Percentiles rank a stretch among this genome's conserved stretches.
phyloP scores from a whole-genome alignment of 129 eudicot genomes.

The Helichrysum umbraculigerum region DNA sequence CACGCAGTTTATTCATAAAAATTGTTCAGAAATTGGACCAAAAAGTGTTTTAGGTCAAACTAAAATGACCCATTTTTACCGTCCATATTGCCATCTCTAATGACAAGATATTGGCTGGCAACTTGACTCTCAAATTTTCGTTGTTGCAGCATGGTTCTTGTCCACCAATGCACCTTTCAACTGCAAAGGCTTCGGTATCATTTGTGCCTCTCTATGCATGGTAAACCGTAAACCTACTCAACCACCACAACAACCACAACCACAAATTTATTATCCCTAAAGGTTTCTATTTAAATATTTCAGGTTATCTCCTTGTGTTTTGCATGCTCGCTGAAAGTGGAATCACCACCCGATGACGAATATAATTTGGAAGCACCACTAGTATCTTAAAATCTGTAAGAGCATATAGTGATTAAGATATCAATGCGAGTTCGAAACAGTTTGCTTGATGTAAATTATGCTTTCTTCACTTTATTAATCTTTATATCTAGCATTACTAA shows the following conservation, averaged over 20 bases:
- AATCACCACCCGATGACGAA: conserved; percentile 39
- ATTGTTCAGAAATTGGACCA: background rate
- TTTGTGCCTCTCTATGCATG: conserved; percentile 77
- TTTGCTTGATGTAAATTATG: conserved; percentile 27
- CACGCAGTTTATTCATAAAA: background rate
- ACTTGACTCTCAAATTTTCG: conserved; percentile 3
- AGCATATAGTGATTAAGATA: conserved; percentile 12
- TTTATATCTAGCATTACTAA: background rate
- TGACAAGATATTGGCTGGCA: background rate
- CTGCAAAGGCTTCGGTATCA: conserved; percentile 92
- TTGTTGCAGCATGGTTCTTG: conserved; percentile 81
- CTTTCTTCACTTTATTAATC: conserved; percentile 6
- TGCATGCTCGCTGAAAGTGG: conserved; percentile 58
- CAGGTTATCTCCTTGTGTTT: conserved; percentile 64
- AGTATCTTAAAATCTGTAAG: conserved; percentile 43
- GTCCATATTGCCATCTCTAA: background rate
- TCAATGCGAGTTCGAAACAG: background rate
- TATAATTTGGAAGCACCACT: conserved; percentile 69
- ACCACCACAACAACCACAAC: conserved; percentile 21
- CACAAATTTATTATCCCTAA: conserved; percentile 13
- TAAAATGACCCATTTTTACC: background rate
- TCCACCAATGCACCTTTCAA: conserved; percentile 80
- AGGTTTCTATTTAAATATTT: background rate
- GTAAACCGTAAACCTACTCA: conserved; percentile 52
- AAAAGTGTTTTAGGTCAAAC: background rate